These are phyloP conservation scores for Colletotrichum sp. DNA, from an alignment of 2,329 filamentous ascomycete genomes.

Conservation along the genomic window DNA sequence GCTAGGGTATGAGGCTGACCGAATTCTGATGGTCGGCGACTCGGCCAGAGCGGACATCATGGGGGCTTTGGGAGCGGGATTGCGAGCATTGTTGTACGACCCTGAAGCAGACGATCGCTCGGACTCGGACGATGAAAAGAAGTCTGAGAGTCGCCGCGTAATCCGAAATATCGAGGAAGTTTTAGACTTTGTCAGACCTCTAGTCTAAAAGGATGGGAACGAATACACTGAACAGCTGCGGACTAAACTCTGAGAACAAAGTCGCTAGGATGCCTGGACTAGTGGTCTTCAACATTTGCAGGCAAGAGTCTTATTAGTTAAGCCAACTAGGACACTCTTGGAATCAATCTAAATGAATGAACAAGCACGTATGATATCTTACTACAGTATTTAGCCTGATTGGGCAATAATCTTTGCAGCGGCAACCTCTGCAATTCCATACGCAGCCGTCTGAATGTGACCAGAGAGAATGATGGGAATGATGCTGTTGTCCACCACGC, in stretches of 20 bases:
- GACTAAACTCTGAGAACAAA: not conserved
- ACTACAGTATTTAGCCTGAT: constrained; percentile 43
- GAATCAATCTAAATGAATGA: not conserved
- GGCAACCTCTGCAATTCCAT: constrained; percentile 49
- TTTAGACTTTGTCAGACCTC: not conserved
- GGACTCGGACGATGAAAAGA: not conserved
- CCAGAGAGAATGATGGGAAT: constrained; percentile 48
- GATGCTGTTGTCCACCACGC: constrained; percentile 47
- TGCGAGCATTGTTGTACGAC: not conserved
- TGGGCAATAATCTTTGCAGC: constrained; percentile 17
- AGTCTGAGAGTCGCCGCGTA: not conserved
- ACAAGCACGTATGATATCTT: not conserved
- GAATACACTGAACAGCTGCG: not conserved
- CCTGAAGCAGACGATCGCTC: not conserved
- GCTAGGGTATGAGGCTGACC: not conserved
- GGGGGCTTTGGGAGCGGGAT: not conserved
- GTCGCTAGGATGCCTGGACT: not conserved
- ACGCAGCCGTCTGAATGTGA: constrained; percentile 50
- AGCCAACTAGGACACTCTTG: not conserved
- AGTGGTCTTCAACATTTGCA: not conserved
- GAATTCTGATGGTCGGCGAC: not conserved
- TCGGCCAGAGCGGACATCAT: not conserved
- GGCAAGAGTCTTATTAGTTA: not conserved
- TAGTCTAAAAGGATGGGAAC: too few species aligned
- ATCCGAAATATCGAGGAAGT: not conserved